Percentiles rank a stretch among this genome's conserved stretches.
phyloP scores from a whole-genome alignment of 2,329 filamentous ascomycete species.

The Trichoderma atrobrunneum region DNA sequence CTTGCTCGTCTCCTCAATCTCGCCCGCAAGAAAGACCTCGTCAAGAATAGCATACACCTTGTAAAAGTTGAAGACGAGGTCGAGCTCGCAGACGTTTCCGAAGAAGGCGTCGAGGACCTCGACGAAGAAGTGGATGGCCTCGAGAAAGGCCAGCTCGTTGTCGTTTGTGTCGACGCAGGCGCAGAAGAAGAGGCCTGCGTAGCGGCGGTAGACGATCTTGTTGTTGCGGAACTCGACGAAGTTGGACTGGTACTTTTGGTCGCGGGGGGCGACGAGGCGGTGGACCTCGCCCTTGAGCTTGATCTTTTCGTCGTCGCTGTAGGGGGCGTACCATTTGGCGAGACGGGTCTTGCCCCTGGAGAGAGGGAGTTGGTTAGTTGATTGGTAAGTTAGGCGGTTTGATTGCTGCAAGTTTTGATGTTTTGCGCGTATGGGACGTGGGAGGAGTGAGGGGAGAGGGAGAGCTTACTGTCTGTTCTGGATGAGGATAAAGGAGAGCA shows the following conservation, averaged over 20 bases:
- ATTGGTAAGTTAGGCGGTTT: background rate
- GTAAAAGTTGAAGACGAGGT: constrained; percentile 80
- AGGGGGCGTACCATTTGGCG: constrained; percentile 98
- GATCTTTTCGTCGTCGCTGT: constrained; percentile 98
- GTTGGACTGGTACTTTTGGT: constrained; percentile 99
- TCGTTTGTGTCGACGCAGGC: constrained; percentile 98
- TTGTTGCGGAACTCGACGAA: constrained; percentile 96
- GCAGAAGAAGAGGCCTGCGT: constrained; percentile 98
- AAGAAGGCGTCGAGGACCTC: constrained; percentile 99
- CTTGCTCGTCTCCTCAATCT: constrained; percentile 98
- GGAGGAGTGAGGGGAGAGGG: background rate
- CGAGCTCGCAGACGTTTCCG: constrained; percentile 97
- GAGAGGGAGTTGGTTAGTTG: background rate
- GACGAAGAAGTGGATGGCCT: constrained; percentile 99
- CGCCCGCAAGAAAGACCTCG: constrained; percentile 94
- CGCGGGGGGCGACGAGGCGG: constrained; percentile 92
- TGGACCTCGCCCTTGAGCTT: constrained; percentile 99
- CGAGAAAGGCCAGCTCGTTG: constrained; percentile 94
- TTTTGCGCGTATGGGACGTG: background rate
- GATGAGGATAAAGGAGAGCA: constrained; percentile 86
- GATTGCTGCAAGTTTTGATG: background rate
- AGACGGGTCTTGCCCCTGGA: constrained; percentile 92
- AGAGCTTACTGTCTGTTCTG: constrained; percentile 75
- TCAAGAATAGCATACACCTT: constrained; percentile 97
- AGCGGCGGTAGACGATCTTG: constrained; percentile 96